Conservation (phyloP, 352 stramenopile genomes). For the Globisporangium paddicum region DNA sequence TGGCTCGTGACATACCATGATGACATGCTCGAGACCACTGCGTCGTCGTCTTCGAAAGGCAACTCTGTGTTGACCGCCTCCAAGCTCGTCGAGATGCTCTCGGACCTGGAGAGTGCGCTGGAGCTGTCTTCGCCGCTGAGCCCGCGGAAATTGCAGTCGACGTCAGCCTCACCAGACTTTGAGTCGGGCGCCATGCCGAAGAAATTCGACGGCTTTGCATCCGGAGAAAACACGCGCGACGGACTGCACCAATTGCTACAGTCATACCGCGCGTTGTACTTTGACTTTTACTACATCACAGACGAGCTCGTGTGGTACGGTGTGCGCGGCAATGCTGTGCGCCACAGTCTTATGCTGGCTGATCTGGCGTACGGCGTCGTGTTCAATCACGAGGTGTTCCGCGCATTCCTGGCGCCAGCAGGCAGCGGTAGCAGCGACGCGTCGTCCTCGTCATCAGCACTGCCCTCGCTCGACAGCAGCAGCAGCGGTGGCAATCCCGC, state of each 20-base stretch:
- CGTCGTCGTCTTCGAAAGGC: conserved; percentile 19
- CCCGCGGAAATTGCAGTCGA: conserved; percentile 36
- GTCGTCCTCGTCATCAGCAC: not conserved
- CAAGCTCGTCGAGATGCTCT: conserved; percentile 49
- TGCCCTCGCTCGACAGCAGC: conserved; percentile 10
- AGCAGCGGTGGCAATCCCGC: conserved; percentile 6
- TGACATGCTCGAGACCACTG: conserved; percentile 21
- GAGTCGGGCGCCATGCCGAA: conserved; percentile 19
- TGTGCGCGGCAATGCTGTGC: conserved; percentile 76
- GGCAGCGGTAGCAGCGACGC: conserved; percentile 12
- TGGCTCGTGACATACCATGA: conserved; percentile 68
- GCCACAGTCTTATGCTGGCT: conserved; percentile 76
- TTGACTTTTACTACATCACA: conserved; percentile 91
- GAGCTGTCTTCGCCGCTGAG: conserved; percentile 69
- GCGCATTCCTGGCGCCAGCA: conserved; percentile 33
- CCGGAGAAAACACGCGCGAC: conserved; percentile 24
- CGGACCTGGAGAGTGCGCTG: conserved; percentile 54
- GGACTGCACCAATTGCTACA: conserved; percentile 60
- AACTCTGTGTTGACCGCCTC: conserved; percentile 8
- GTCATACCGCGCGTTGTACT: conserved; percentile 81
- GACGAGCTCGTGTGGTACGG: conserved; percentile 87
- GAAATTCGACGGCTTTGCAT: conserved; percentile 14
- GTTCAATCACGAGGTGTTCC: conserved; percentile 85
- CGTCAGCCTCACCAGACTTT: conserved; percentile 23
- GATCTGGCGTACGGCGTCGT: conserved; percentile 81